These are phyloP conservation scores for Xylaria sp. DNA, from an alignment of 2,329 filamentous ascomycete species.

Conservation along the genomic window DNA sequence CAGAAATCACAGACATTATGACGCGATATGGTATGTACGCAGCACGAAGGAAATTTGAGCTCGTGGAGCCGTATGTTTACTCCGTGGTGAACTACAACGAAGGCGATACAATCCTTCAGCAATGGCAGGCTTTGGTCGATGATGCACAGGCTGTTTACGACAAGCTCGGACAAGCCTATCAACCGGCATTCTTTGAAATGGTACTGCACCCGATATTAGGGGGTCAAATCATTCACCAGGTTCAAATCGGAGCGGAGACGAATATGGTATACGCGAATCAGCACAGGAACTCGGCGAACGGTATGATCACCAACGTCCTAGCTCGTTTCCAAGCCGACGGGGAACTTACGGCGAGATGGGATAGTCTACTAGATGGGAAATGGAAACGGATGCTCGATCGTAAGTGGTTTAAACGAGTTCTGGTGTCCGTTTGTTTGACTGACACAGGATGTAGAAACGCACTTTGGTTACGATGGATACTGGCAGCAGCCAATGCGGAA, in stretches of 20 bases:
- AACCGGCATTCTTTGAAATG: constrained; percentile 71
- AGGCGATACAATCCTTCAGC: constrained; percentile 64
- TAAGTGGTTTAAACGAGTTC: constrained; percentile 42
- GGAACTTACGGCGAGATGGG: constrained; percentile 66
- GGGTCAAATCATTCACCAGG: constrained; percentile 65
- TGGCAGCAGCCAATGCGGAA: constrained; percentile 82
- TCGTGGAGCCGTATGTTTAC: constrained; percentile 66
- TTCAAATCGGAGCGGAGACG: constrained; percentile 60
- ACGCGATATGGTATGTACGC: constrained; percentile 67
- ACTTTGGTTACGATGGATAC: constrained; percentile 64
- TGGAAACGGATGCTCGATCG: constrained; percentile 72
- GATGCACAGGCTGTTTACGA: constrained; percentile 68
- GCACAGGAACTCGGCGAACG: constrained; percentile 63
- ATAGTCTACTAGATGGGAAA: constrained; percentile 69
- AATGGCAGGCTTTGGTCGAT: constrained; percentile 64
- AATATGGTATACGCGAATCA: constrained; percentile 65
- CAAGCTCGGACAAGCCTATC: constrained; percentile 59
- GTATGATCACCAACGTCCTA: constrained; percentile 63
- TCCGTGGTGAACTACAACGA: constrained; percentile 71
- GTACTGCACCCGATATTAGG: constrained; percentile 69
- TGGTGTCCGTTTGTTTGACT: background rate
- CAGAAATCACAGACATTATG: constrained; percentile 63
- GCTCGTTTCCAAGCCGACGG: constrained; percentile 67
- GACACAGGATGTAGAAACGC: constrained; percentile 55
- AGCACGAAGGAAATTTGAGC: constrained; percentile 69